Conservation (phyloP, 768 basidiomycete species). For the Podaxis pistillaris region DNA sequence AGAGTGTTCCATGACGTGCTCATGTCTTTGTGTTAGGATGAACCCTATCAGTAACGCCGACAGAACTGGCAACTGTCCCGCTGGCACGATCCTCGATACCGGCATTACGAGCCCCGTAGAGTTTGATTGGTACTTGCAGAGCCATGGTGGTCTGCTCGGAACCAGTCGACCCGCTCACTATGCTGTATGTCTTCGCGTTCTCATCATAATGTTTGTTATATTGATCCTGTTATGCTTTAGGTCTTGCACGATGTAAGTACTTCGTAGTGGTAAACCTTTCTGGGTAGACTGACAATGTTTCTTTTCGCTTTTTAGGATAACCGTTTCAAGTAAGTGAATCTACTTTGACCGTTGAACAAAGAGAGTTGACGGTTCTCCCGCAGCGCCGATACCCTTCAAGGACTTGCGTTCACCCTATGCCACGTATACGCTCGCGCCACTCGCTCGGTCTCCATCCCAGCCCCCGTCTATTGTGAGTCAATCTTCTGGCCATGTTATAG, state of each 20-base stretch:
- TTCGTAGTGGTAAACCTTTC: background rate
- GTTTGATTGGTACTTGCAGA: slow-evolving; percentile 77
- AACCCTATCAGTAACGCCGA: slow-evolving; percentile 37
- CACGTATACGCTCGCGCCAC: slow-evolving; percentile 77
- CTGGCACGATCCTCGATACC: slow-evolving; percentile 76
- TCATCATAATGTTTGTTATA: background rate
- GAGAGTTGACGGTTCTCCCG: slow-evolving; percentile 3
- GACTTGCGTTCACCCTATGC: slow-evolving; percentile 65
- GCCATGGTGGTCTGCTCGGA: slow-evolving; percentile 75
- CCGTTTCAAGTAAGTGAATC: slow-evolving; percentile 46
- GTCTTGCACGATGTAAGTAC: slow-evolving; percentile 36
- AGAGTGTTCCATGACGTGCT: background rate
- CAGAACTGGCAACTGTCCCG: slow-evolving; percentile 68
- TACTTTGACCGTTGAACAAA: background rate
- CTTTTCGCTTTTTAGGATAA: slow-evolving; percentile 39
- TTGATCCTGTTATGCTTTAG: slow-evolving; percentile 13
- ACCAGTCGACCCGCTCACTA: slow-evolving; percentile 59
- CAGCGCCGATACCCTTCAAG: slow-evolving; percentile 68
- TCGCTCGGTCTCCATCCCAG: slow-evolving; percentile 77
- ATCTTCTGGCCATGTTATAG: background rate
- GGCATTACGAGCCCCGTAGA: slow-evolving; percentile 70
- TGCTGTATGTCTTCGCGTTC: slow-evolving; percentile 21
- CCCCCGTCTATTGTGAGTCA: slow-evolving; percentile 70
- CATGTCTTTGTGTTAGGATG: slow-evolving; percentile 26
- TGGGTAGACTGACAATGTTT: background rate